These are phyloP conservation scores for Glycine soja DNA, from an alignment of 306 rosid species.

Conservation along the genomic window DNA sequence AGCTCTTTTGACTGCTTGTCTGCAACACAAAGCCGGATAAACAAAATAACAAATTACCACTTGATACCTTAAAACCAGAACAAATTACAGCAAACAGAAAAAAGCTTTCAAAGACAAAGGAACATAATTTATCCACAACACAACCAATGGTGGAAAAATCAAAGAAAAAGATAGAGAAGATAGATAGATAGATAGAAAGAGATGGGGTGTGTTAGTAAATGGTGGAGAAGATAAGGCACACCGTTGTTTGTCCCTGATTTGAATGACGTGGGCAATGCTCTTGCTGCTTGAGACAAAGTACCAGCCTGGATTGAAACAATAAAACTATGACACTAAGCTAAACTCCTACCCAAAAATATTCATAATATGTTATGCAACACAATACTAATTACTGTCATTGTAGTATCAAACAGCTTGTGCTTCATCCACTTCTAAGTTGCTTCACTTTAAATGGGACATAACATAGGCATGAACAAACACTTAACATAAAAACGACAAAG, in stretches of 20 bases:
- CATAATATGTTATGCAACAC: too few relatives aligned
- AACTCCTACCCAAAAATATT: background rate
- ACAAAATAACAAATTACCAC: background rate
- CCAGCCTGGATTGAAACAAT: conserved; percentile 54
- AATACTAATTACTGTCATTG: background rate
- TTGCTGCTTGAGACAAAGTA: conserved; percentile 34
- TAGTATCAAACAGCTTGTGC: conserved; percentile 14
- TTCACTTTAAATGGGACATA: background rate
- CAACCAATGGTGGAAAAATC: background rate
- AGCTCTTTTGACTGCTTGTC: conserved; percentile 56
- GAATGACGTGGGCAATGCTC: conserved; percentile 52
- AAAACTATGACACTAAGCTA: conserved; percentile 17
- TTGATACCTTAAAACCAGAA: conserved; percentile 18
- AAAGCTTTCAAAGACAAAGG: background rate
- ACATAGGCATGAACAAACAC: background rate
- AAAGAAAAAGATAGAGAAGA: background rate
- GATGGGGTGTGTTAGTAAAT: conserved; percentile 16
- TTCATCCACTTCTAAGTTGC: background rate
- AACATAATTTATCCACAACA: too few relatives aligned
- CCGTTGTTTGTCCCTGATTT: conserved; percentile 55
- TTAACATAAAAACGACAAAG: background rate
- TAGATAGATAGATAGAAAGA: background rate
- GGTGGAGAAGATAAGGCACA: conserved; percentile 38
- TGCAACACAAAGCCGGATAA: conserved; percentile 47
- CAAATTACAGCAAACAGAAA: conserved; percentile 10